These are phyloP conservation scores for Salmacisia buchloeana DNA, from an alignment of 1,284 basidiomycete species.

Conservation along the genomic window DNA sequence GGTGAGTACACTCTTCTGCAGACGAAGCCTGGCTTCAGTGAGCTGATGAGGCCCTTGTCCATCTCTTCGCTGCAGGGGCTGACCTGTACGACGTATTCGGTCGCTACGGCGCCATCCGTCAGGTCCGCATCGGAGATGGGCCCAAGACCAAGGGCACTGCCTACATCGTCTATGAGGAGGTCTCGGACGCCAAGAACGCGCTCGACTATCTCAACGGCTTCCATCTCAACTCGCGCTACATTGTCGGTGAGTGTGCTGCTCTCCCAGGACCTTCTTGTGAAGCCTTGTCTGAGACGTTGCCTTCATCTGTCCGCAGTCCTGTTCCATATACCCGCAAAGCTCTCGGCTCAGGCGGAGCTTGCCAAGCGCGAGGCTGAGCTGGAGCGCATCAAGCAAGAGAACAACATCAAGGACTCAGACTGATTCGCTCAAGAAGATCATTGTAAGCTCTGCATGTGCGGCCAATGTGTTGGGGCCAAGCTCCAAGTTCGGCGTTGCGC, in stretches of 20 bases:
- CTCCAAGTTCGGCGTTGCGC: too few species aligned
- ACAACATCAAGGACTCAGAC: slow-evolving; percentile 48
- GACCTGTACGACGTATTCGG: slow-evolving; percentile 97
- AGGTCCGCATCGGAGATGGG: slow-evolving; percentile 79
- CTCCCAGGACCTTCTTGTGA: too few species aligned
- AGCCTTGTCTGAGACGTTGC: not conserved
- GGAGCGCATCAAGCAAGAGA: slow-evolving; percentile 75
- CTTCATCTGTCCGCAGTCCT: slow-evolving; percentile 59
- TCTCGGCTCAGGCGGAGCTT: slow-evolving; percentile 80
- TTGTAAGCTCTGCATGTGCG: too few species aligned
- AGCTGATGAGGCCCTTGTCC: not conserved
- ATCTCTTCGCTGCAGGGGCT: slow-evolving; percentile 57
- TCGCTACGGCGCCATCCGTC: slow-evolving; percentile 91
- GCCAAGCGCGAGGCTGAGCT: slow-evolving; percentile 87
- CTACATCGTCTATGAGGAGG: slow-evolving; percentile 63
- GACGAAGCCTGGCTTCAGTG: too few species aligned
- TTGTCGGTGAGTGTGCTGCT: slow-evolving; percentile 54
- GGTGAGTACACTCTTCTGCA: slow-evolving; percentile 18
- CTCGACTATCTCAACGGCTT: slow-evolving; percentile 95
- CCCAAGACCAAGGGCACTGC: slow-evolving; percentile 89
- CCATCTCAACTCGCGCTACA: slow-evolving; percentile 95
- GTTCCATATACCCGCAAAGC: slow-evolving; percentile 93
- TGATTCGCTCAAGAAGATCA: too few species aligned
- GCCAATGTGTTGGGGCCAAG: too few species aligned
- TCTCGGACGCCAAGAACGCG: slow-evolving; percentile 69